These are phyloP conservation scores for Nemania serpens DNA, from an alignment of 2,329 filamentous ascomycete species.

Conservation along the genomic window DNA sequence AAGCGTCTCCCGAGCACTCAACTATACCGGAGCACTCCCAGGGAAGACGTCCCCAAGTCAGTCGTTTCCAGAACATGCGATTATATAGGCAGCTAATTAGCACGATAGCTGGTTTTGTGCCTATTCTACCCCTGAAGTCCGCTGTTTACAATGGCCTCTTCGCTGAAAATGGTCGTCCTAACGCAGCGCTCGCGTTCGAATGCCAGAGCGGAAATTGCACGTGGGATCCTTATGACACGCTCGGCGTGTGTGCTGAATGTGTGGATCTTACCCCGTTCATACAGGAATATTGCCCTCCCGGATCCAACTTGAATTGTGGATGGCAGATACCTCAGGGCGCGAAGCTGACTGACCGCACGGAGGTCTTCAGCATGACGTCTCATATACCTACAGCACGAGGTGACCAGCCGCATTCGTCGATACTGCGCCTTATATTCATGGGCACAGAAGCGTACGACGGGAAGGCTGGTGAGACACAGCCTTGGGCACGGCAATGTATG, in stretches of 20 bases:
- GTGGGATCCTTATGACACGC: constrained; percentile 38
- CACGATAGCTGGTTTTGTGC: constrained; percentile 38
- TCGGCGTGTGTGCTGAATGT: constrained; percentile 38
- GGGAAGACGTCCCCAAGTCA: constrained; percentile 33
- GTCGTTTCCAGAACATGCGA: neutral
- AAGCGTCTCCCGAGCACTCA: constrained; percentile 36
- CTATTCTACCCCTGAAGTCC: constrained; percentile 42
- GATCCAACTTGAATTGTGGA: constrained; percentile 31
- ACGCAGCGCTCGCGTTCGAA: constrained; percentile 34
- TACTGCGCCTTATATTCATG: constrained; percentile 43
- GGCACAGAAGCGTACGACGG: constrained; percentile 39
- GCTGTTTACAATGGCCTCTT: constrained; percentile 44
- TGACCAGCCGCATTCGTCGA: constrained; percentile 39
- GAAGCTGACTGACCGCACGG: constrained; percentile 29
- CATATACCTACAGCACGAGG: constrained; percentile 35
- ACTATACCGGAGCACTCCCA: constrained; percentile 38
- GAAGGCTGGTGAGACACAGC: constrained; percentile 31
- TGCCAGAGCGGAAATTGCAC: constrained; percentile 41
- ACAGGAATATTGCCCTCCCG: constrained; percentile 32
- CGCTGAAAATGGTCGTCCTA: constrained; percentile 40
- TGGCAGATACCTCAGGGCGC: constrained; percentile 40
- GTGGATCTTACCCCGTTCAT: constrained; percentile 40
- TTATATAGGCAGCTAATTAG: neutral
- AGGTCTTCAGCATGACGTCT: constrained; percentile 43
- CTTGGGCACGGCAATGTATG: constrained; percentile 42